phyloP scores from a whole-genome alignment of 768 basidiomycete genomes.

The Pisolithus orientalis region DNA sequence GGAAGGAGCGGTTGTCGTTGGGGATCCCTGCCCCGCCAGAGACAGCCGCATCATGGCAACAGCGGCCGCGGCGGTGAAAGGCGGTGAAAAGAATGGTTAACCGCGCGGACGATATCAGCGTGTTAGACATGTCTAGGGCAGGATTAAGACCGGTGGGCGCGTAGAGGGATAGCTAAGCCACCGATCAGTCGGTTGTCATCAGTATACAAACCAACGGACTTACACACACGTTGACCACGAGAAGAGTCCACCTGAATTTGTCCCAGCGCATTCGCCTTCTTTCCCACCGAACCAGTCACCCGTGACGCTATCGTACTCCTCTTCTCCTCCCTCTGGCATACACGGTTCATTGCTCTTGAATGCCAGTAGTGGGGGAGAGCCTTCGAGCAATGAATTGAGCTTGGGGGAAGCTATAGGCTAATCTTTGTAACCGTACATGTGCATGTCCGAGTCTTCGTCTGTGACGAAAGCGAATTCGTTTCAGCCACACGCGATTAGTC shows the following conservation, averaged over 20 bases:
- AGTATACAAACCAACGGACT: no score
- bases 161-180: constrained; percentile 48
- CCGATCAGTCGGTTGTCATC: not conserved
- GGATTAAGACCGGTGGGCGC: constrained; percentile 50
- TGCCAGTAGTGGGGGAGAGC: constrained; percentile 25
- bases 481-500: no score
- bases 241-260: no score
- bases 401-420: no score
- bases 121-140: constrained; percentile 65
- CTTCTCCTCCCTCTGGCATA: constrained; percentile 47
- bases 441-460: not conserved
- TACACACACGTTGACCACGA: no score
- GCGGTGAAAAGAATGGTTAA: constrained; percentile 42
- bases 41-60: constrained; percentile 56
- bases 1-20: constrained; percentile 78
- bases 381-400: no score
- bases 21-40: constrained; percentile 76
- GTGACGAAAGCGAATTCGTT: no score
- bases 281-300: constrained; percentile 37
- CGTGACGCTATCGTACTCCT: constrained; percentile 45
- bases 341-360: constrained; percentile 47
- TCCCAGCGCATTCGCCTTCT: constrained; percentile 18
- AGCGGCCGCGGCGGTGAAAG: constrained; percentile 62
- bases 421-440: no score
- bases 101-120: constrained; percentile 68